Conservation (phyloP, 2,329 filamentous ascomycete genomes). For the Stagonosporopsis tanaceti region DNA sequence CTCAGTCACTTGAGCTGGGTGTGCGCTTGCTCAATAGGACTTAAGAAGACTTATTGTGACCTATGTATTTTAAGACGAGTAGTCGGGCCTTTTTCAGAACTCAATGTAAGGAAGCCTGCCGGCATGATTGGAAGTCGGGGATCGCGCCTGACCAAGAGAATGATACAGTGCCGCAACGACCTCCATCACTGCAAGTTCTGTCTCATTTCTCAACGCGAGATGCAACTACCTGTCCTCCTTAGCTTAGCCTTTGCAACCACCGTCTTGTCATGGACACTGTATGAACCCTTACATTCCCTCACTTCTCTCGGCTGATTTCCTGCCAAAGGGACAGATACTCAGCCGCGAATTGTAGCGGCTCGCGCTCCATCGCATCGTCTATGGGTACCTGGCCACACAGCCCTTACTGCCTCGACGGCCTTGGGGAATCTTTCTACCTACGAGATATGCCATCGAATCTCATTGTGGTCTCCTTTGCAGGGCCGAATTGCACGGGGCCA, state of each 20-base stretch:
- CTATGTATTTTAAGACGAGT: not conserved
- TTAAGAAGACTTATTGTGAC: not conserved
- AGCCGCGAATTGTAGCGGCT: not conserved
- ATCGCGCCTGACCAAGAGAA: no score
- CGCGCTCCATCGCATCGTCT: not conserved
- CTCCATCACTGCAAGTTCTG: no score
- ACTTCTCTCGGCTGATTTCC: not conserved
- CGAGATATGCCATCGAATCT: constrained; percentile 3
- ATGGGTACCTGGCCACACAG: not conserved
- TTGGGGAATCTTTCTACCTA: not conserved
- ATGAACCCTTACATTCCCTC: not conserved
- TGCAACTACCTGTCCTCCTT: not conserved
- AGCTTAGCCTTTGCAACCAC: not conserved
- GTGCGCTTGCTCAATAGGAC: not conserved
- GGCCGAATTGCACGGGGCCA: not conserved
- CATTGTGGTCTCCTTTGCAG: not conserved
- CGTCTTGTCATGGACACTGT: constrained; percentile 1
- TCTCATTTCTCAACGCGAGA: not conserved
- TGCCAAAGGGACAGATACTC: constrained; percentile 1
- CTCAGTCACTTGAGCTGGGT: not conserved
- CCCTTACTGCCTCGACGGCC: not conserved
- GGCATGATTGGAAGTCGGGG: no score
- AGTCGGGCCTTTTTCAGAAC: not conserved
- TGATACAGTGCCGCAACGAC: no score
- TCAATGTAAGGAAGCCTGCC: no score